phyloP scores from a whole-genome alignment of 306 rosid species.

The Casuarina equisetifolia region DNA sequence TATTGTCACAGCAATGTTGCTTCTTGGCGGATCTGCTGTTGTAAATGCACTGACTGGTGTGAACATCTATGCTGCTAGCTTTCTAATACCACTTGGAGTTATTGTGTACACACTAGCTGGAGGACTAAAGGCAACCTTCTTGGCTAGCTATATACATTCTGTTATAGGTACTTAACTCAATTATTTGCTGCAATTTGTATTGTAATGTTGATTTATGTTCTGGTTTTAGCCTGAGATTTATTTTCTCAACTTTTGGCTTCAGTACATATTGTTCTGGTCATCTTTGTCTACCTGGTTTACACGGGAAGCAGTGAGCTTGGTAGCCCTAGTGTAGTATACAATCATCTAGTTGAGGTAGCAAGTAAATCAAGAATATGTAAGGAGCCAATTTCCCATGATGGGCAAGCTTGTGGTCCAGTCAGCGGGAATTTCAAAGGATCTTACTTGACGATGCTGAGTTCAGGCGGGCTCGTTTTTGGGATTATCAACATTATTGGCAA shows the following conservation, averaged over 20 bases:
- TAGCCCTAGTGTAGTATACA: conserved; percentile 64
- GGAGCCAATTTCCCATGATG: conserved; percentile 74
- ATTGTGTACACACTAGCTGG: conserved; percentile 89
- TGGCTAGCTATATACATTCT: conserved; percentile 96
- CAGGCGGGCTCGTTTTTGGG: conserved; percentile 89
- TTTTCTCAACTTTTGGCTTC: conserved; percentile 27
- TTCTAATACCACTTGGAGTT: conserved; percentile 91
- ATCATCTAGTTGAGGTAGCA: conserved; percentile 65
- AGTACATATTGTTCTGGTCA: conserved; percentile 83
- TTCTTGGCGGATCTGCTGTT: conserved; percentile 95
- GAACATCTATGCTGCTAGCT: conserved; percentile 91
- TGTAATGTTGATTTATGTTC: not conserved
- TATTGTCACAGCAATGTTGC: conserved; percentile 90
- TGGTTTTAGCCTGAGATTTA: conserved; percentile 4
- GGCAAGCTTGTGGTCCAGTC: conserved; percentile 96
- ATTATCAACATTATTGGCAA: conserved; percentile 84
- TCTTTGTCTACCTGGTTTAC: conserved; percentile 87
- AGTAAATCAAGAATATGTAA: conserved; percentile 74
- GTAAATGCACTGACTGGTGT: conserved; percentile 92
- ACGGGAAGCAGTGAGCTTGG: conserved; percentile 80
- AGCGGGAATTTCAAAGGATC: conserved; percentile 82
- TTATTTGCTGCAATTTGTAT: not conserved
- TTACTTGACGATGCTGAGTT: conserved; percentile 84
- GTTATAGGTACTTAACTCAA: conserved; percentile 62
- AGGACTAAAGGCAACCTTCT: conserved; percentile 94